A percentile compares a stretch with the other conserved stretches of the same genome.
Conservation (phyloP, 192 early-diverging fungal species). For the Coemansia sp. region DNA sequence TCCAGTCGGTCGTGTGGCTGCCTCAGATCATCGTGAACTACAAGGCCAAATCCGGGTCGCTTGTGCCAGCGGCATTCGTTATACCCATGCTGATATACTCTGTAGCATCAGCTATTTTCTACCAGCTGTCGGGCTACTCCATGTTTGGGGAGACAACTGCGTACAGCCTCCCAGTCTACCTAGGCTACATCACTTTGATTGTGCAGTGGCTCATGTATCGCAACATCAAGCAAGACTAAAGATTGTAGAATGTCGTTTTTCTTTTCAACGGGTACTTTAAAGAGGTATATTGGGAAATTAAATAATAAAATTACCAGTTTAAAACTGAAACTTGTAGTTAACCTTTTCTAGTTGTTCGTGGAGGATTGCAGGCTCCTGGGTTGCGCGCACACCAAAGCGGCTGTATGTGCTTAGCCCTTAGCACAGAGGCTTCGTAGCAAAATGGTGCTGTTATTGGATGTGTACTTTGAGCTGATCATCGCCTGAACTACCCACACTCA, state of each 20-base stretch:
- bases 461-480: constrained; percentile 42
- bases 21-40: constrained; percentile 15
- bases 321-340: background rate
- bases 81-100: background rate
- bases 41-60: background rate
- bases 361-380: constrained; percentile 58
- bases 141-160: background rate
- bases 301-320: background rate
- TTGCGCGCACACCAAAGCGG: constrained; percentile 74
- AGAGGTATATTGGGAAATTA: too few species aligned
- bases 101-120: background rate
- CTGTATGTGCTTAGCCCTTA: constrained; percentile 64
- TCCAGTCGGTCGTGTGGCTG: background rate
- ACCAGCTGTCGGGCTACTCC: background rate
- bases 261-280: too few species aligned
- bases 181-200: background rate
- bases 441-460: constrained; percentile 63
- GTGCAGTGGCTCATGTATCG: background rate
- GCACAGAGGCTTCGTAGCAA: constrained; percentile 63
- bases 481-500: too few species aligned
- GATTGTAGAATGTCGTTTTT: too few species aligned
- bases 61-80: background rate
- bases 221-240: background rate
- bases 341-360: background rate
- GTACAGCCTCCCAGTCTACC: background rate